Percentiles rank a stretch among this genome's conserved stretches.
These are phyloP conservation scores for Zizania palustris DNA, from an alignment of 202 grass and related monocot species.

Conservation along the genomic window DNA sequence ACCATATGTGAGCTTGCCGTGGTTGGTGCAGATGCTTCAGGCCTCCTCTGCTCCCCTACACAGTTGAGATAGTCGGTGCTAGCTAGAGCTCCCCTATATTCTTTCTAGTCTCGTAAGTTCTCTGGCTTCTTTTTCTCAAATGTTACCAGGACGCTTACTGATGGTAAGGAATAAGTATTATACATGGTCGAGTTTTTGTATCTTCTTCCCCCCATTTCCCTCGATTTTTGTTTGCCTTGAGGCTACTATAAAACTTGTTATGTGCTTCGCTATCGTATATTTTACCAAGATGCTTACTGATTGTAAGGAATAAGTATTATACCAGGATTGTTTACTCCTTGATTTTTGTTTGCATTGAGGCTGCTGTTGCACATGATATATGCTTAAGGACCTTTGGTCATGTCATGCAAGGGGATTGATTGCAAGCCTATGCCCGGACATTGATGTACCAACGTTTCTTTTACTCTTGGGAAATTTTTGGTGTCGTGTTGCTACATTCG, in stretches of 20 bases:
- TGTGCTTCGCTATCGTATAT: too few species aligned
- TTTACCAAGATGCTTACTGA: conserved; percentile 57
- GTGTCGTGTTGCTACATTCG: neutral
- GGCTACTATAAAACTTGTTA: conserved; percentile 41
- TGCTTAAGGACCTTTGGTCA: conserved; percentile 46
- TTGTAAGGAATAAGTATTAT: conserved; percentile 71
- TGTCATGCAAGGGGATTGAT: neutral
- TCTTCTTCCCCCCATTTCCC: neutral
- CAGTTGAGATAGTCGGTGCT: conserved; percentile 82
- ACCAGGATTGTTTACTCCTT: conserved; percentile 46
- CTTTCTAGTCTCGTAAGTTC: too few species aligned
- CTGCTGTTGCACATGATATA: conserved; percentile 46
- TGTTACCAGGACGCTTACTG: conserved; percentile 59
- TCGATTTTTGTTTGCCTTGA: conserved; percentile 49
- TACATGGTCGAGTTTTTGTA: conserved; percentile 48
- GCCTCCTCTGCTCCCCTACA: conserved; percentile 88
- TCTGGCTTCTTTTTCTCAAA: conserved; percentile 60
- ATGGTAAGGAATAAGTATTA: conserved; percentile 69
- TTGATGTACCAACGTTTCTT: conserved; percentile 21
- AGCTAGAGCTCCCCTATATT: conserved; percentile 17
- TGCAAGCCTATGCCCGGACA: neutral
- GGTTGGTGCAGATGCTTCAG: conserved; percentile 85
- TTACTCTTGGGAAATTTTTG: neutral
- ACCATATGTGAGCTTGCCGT: conserved; percentile 85
- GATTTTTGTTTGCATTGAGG: conserved; percentile 52